Base-by-base conservation (phyloP, 2,329 filamentous ascomycete species). In the Trichoderma citrinoviride region DNA sequence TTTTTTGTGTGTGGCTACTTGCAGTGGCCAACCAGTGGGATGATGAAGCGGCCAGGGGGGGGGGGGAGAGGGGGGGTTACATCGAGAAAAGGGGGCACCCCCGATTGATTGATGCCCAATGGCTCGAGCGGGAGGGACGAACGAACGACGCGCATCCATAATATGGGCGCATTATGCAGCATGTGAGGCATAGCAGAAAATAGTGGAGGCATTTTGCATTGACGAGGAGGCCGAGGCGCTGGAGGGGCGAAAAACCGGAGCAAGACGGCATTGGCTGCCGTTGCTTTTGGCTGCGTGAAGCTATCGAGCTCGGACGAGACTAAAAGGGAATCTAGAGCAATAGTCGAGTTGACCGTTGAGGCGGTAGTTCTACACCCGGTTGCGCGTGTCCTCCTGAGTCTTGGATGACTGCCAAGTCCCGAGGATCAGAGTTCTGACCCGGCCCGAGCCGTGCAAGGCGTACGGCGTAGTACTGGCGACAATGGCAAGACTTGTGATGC, bases 201-300 rank as follows among this genome's bases (percentile, higher is more conserved):
- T 23, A 40, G 56, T 61, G 57, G 57, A 61, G 33, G 57, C 57
- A n/a, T n/a, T 43, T 21, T 14, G 46, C 47, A 43, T 61, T 37
- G 33, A 37, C 10, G 37, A 21, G 4, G 23, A 41, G 47, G 46
- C 33, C 23, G 50, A 27, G n/a, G 40, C 25, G n/a, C 12, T 33
- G 41, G 58, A 62, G 58, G 58, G 27, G 27, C 49, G 58, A 40
- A 37, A 54, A 60, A 53, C 17, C 49, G 58, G 58, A 62, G 40
- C 37, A 37, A 44, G 33, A 21, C 58, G 58, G 58, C 33, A 61
- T 43, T 33, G 46, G 23, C 23, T 61, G 46, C 47, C 23, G 58
- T 44, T 61, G 43, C 5, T 52, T 49, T 29, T 44, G 7, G 27
- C 47, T 29, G n/a, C 17, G 14, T 53, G 58, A 54, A 10, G 37